Conservation (phyloP, 805 yeast genomes). For the Lachancea quebecensis region DNA sequence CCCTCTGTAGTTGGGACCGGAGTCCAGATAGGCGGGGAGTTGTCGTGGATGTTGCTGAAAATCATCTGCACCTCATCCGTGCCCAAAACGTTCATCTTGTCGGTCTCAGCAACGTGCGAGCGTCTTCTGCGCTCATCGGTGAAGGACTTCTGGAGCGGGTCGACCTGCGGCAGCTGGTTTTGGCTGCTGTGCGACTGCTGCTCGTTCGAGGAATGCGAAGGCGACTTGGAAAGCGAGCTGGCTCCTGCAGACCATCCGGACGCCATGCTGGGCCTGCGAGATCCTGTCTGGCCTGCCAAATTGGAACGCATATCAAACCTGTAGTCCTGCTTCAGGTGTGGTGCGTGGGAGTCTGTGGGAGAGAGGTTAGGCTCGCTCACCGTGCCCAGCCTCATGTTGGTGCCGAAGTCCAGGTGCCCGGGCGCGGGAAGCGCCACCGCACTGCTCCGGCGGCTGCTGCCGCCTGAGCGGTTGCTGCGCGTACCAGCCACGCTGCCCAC, state of each 20-base stretch:
- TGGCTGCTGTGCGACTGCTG: neutral
- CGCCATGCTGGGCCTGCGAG: constrained; percentile 5
- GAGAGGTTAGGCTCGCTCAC: constrained; percentile 4
- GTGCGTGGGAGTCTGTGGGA: constrained; percentile 9
- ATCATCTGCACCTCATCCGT: constrained; percentile 35
- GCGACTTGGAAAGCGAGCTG: constrained; percentile 1
- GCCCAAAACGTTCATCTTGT: constrained; percentile 27
- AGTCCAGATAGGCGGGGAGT: constrained; percentile 47
- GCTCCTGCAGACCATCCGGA: neutral
- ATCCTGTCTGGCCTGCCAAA: constrained; percentile 15
- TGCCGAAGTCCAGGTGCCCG: neutral
- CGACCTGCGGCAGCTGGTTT: constrained; percentile 7
- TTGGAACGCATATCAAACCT: constrained; percentile 8
- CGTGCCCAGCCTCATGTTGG: neutral
- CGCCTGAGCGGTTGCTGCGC: constrained; percentile 1
- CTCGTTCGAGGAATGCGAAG: neutral
- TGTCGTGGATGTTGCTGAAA: constrained; percentile 30
- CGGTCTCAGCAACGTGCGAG: constrained; percentile 46
- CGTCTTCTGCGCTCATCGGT: constrained; percentile 37
- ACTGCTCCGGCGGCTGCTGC: constrained; percentile 6
- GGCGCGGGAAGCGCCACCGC: neutral
- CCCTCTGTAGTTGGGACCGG: constrained; percentile 50
- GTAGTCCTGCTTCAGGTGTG: constrained; percentile 9
- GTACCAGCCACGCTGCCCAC: constrained; percentile 26
- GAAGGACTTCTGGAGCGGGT: constrained; percentile 8